Conservation (phyloP, 768 basidiomycete genomes). For the Rhodotorula diobovata region DNA sequence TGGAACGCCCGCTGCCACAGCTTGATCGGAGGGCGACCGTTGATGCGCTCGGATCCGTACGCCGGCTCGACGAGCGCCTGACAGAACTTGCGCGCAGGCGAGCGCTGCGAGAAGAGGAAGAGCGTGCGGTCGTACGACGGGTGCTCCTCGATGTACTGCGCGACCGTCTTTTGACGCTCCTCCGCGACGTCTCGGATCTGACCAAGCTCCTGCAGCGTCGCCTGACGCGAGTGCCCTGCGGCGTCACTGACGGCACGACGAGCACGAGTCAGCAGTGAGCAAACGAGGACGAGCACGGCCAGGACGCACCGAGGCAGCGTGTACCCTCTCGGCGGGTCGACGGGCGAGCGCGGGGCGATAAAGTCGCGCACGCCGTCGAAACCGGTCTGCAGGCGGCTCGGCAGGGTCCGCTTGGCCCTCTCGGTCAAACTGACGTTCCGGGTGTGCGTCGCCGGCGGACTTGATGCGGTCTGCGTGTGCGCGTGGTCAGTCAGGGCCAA, state of each 20-base stretch:
- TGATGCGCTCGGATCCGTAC: conserved; percentile 71
- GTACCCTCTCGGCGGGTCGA: not conserved
- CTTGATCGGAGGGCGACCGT: conserved; percentile 66
- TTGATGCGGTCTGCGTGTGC: not conserved
- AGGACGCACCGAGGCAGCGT: not conserved
- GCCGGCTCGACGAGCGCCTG: conserved; percentile 79
- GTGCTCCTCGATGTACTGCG: conserved; percentile 81
- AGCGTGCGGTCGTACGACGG: conserved; percentile 85
- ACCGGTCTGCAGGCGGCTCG: conserved; percentile 9
- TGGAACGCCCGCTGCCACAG: conserved; percentile 69
- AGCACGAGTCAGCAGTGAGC: not conserved
- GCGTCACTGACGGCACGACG: not conserved
- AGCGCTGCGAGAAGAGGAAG: conserved; percentile 81
- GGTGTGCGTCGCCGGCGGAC: not conserved
- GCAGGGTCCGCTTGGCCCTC: not conserved
- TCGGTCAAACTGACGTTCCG: not conserved
- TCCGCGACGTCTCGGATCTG: not conserved
- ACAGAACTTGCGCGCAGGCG: conserved; percentile 64
- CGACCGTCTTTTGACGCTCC: conserved; percentile 42
- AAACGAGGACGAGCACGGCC: not conserved
- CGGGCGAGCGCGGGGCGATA: not conserved
- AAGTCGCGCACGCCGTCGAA: conserved; percentile 4
- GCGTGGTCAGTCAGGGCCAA: not conserved
- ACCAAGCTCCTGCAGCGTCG: conserved; percentile 11
- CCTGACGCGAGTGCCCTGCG: conserved; percentile 9